Base-by-base conservation (phyloP, 2,329 filamentous ascomycete species). In the Cladosporium sp. region DNA sequence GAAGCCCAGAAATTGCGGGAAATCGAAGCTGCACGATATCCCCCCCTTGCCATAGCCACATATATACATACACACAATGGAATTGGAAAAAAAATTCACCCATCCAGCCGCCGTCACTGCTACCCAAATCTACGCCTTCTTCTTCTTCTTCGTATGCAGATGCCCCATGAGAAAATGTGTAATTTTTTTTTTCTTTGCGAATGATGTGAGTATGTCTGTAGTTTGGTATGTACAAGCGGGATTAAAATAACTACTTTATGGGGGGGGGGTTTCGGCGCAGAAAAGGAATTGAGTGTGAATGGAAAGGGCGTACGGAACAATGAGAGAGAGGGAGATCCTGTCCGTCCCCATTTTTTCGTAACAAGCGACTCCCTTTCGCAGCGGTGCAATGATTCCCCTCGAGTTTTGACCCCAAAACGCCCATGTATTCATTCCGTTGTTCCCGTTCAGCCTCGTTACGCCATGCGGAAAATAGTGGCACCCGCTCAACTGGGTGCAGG, bases 171-270 rank as follows among this genome's bases (percentile, higher is more conserved):
- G 18, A n/a, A 44, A 1, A 44, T 40, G 16, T 40, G 7, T 46
- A 1, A 44, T 40, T 4, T 40, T 21, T 46, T 2, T 40, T 4
- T 40, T 21, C 21, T 2, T 46, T 21, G 40, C n/a, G n/a, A 46
- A 23, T 10, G 40, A 23, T 10, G 40, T 46, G 40, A 12, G 40
- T 46, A 12, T 46, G 40, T 46, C n/a, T 46, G 40, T 46, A 46
- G 28, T 55, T 18, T 3, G 28, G 28, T 55, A 55, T 55, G 52
- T 55, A 55, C 52, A 55, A 53, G 28, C 28, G 28, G 28, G 5
- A 55, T 31, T 55, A 53, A 55, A 55, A 55, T 55, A 53, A 18
- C n/a, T 55, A 31, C 31, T 55, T 21, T 55, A 31, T 55, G 52
- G 18, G 16, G 37, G 23, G 52, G 18, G 16, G 37, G 23, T 26